These are phyloP conservation scores for Cryphonectria carpinicola DNA, from an alignment of 2,329 filamentous ascomycete species.

Conservation along the genomic window DNA sequence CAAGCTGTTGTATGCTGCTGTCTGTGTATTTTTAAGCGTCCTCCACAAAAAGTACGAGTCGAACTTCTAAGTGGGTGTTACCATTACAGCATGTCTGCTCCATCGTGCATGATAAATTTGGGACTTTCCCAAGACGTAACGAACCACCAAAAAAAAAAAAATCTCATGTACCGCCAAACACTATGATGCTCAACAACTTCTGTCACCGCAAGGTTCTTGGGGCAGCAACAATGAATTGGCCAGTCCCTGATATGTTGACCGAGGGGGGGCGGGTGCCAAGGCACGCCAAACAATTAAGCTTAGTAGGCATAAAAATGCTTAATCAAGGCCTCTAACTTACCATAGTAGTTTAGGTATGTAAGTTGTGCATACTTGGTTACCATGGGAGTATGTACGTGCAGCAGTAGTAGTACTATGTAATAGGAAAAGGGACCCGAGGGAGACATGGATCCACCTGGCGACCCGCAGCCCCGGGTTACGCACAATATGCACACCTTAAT, in stretches of 20 bases:
- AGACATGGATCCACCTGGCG: not conserved
- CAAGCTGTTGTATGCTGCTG: not conserved
- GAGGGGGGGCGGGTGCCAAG: not conserved
- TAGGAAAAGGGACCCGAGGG: not conserved
- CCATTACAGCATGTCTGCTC: not conserved
- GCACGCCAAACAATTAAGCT: not conserved
- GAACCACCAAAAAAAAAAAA: not conserved
- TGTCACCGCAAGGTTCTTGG: not conserved
- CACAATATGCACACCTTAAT: not conserved
- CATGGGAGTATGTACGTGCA: not conserved
- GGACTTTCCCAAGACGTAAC: not conserved
- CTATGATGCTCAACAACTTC: not conserved
- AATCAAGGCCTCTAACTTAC: not conserved
- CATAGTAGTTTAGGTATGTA: not conserved
- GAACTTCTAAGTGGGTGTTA: not conserved
- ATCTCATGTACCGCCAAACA: not conserved
- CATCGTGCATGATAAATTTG: not conserved
- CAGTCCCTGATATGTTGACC: not conserved
- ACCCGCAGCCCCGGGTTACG: slow-evolving; percentile 2
- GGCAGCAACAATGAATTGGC: not conserved
- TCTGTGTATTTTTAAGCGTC: not conserved
- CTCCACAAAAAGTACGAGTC: not conserved
- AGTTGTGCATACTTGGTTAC: no score
- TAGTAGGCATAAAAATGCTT: not conserved
- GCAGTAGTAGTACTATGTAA: not conserved